phyloP scores from a whole-genome alignment of 2,329 filamentous ascomycete genomes.

The Penicillium sp. region DNA sequence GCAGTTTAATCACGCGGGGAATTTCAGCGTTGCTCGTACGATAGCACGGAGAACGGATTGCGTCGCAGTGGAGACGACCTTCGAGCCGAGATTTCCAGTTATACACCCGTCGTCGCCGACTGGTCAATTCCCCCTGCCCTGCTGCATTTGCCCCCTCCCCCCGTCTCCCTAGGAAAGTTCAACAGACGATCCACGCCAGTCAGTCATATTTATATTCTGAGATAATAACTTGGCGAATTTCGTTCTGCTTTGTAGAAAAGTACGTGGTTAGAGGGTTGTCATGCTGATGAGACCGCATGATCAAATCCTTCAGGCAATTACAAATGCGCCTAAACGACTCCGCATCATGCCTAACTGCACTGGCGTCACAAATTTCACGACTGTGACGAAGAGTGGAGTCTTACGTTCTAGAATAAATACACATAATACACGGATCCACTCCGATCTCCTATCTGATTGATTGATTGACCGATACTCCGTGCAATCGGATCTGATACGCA shows the following conservation, averaged over 20 bases:
- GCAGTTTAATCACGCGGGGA: background rate
- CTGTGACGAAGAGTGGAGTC: background rate
- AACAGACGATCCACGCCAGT: background rate
- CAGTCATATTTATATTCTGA: background rate
- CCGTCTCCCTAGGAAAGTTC: background rate
- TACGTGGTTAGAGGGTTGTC: too few species aligned
- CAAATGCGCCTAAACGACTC: background rate
- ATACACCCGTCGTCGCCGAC: too few species aligned
- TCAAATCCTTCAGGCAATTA: too few species aligned
- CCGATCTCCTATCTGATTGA: slow-evolving; percentile 1
- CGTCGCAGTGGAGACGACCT: background rate
- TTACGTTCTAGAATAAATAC: background rate
- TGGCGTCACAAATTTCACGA: background rate
- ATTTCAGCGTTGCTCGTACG: background rate
- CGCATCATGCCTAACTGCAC: background rate
- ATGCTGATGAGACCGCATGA: too few species aligned
- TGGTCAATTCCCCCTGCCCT: too few species aligned
- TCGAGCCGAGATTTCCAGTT: background rate
- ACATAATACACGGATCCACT: background rate
- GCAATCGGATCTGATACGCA: slow-evolving; percentile 4
- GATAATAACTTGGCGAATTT: background rate
- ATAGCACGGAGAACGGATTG: background rate
- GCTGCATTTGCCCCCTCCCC: too few species aligned
- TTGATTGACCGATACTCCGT: background rate
- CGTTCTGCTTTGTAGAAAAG: too few species aligned